Evolutionary conservation across 2,329 filamentous ascomycete species (phyloP), one percentile per base, ranked within the genome.

Genomic region (Leptographium radiaticola): DNA sequence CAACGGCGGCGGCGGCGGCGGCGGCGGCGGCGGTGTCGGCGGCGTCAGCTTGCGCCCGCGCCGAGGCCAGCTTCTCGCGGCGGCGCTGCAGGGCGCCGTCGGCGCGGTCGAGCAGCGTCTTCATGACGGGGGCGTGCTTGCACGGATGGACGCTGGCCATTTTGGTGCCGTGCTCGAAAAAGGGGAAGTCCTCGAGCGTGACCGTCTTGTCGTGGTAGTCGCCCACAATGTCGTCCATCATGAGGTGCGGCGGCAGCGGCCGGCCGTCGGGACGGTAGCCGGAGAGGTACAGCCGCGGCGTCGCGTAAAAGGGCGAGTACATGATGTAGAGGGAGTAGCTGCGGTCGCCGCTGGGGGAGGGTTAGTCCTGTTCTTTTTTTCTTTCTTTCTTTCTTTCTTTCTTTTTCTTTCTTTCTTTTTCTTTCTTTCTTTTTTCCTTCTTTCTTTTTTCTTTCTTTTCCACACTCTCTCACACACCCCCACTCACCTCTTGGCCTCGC

Each of bases 281-380:
- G 0, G 89, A 94, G 49, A 98, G 82, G 69, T 96, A 98, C 63
- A 97, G 81, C 38, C 93, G 88, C 0, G 93, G 93, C 5, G 93
- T 97, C 61, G 89, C 87, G 72, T 97, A 98, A 75, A 95, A 96
- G 40, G 90, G 87, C 6, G 90, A 88, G 73, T 98, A 98, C 71
- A 89, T 93, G 65, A 98, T 97, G 76, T 98, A 98, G 60, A 98
- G 84, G 46, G 87, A 95, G 70, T 98, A 98, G n/a, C 88, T 95
- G 61, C 93, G 86, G 51, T 87, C 79, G 53, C 87, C 84, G 55
- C 88, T 95, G 52, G 1, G 2, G 11, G 9, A n/a, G 6, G 38
- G 51, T 40, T 16, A 50, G 42, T 8, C 2, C 6, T 36, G 2
- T 36, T 36, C 7, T 36, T 10, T 13, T 36, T 36, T 13, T 36